Evolutionary conservation across 129 eudicot species (phyloP), one percentile per base, ranked within the genome.

Genomic region (Flaveria ramosissima): DNA sequence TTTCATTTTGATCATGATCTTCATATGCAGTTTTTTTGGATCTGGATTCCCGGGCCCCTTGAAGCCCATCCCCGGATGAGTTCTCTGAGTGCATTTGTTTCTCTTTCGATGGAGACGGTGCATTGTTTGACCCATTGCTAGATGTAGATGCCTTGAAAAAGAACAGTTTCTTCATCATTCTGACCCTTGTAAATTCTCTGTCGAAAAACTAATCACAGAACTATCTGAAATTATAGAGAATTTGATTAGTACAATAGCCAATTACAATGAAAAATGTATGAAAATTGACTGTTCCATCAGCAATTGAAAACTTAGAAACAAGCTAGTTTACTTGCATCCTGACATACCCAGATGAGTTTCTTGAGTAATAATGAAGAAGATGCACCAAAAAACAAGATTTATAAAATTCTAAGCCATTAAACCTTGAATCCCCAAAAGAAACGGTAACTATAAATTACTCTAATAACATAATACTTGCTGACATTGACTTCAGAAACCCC

Each of bases 151-250:
- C 85, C 82, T 87, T 83, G 85, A 95, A 92, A 82, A 86, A 91
- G 82, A 95, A 95, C 32, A 91, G 86, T 72, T 92, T 95, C 86
- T 91, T 95, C 96, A 94, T 94, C 77, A 72, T 70, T 65, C 7
- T 78, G 26, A 53, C 48, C 72, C 76, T 73, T 56, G 63, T 72
- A 68, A 30, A 26, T 42, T 72, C 61, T 21, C 69, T 56, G 32
- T 56, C 32, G 4, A 48, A 19, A 41, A 60, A 76, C 32, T 36
- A 45, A 61, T 81, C 77, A 75, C 75, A 53, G 17, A 74, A 26
- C 36, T 79, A 57, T 17, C 75, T 81, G 77, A 53, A 72, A 46
- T 45, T 24, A 26, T 9, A 65, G 6, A 39, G 17, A 82, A 72
- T 9, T 67, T 46, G 68, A 72, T 77, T 10, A 78, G 48, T 7